Evolutionary conservation across 1,139 yeast species (phyloP), one percentile per base, ranked within the genome.

Genomic region (Saccharomycopsis hybrid): DNA sequence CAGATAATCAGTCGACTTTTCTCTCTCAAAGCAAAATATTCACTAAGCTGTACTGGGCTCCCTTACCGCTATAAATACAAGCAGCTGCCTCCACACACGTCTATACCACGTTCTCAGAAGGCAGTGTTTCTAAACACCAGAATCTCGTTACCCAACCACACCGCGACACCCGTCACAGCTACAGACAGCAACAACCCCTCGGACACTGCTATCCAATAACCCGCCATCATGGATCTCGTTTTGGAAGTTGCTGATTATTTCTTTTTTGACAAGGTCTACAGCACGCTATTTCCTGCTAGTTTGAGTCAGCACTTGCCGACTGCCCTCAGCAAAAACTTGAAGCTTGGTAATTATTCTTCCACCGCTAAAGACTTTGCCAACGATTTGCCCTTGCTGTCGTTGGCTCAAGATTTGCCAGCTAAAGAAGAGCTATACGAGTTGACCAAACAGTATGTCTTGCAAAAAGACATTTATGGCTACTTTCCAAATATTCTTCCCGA

Each of bases 221-320:
- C n/a, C n/a, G n/a, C n/a, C n/a, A n/a, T n/a, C n/a, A 90, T 90
- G 98, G 98, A 90, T 82, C 71, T 90, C 63, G 89, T 88, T 39
- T 74, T 92, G 53, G 98, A 90, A 67, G 71, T 79, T 38, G 69
- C 73, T 50, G 98, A 90, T 67, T 74, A 85, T 52, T 84, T 68
- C 58, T 61, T 80, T 41, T 76, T 90, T 48, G 98, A 90, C 68
- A 72, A 71, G 63, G 70, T 77, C 9, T 90, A 87, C 60, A 87
- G 97, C 18, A 65, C 65, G 35, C 52, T 73, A 4, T 63, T 79
- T 43, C 89, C 88, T n/a, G 67, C 68, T 3, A 65, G 76, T 2
- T 58, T 72, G 46, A 65, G 70, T 28, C 54, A 64, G 25, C 63
- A 63, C 36, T 57, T 74, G 27, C 72, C 77, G 3, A 24, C 53